Base-by-base conservation (phyloP, 2,329 filamentous ascomycete genomes). In the Fusarium heterosporum region DNA sequence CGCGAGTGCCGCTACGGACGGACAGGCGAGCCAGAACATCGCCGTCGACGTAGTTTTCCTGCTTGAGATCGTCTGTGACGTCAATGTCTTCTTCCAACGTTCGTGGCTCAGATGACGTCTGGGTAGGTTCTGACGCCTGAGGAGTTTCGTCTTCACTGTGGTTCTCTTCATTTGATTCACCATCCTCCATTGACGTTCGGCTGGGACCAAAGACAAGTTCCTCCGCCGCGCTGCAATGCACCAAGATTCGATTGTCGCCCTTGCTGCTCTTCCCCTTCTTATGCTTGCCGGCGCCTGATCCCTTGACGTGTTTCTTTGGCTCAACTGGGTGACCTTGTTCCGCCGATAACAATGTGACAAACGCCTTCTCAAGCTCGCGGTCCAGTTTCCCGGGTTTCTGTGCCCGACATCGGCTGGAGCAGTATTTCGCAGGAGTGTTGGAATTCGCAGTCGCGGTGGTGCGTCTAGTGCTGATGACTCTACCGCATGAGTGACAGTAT, bases 401-500 rank as follows among this genome's bases (percentile, higher is more conserved):
- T 32, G 78, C 79, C 19, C 84, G 79, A 66, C 86, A 89, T 36
- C 83, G 77, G 43, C 81, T 77, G 0, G 86, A 89, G 76, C 87
- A 89, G 77, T 87, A 89, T 63, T 86, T 87, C 10, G 56, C 57
- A 3, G 71, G 62, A 12, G 64, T 66, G 9, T 47, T 60, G 4
- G 49, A 50, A 8, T 71, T 77, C 7, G 71, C 69, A 5, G 69
- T 66, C 2, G 74, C 69, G 17, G 70, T 74, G 40, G 75, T 68
- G 43, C 72, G 75, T 28, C 76, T 72, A 8, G 70, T 73, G 65
- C 82, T 81, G 38, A 87, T 87, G 4, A 86, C 80, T 39, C 86
- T 79, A 1, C 87, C 86, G 66, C 86, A 89, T 13, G 83, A 82
- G 61, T 83, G 82, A 66, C 85, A 88, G 72, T 88, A 88, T 1